These are phyloP conservation scores for Lecanicillium sp. DNA, from an alignment of 2,329 filamentous ascomycete genomes.

Conservation along the genomic window DNA sequence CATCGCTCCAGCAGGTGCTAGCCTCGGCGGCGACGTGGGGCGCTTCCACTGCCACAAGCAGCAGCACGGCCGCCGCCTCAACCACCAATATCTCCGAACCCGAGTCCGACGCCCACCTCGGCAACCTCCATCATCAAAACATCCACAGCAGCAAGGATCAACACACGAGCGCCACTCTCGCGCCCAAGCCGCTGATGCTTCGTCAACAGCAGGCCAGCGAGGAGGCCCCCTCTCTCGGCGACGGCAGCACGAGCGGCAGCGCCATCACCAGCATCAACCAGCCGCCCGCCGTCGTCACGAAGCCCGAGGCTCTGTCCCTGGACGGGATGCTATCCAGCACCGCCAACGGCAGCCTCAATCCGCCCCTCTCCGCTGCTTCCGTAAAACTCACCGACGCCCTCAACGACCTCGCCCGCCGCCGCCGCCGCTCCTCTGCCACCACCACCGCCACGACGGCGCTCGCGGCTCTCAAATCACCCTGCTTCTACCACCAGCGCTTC, in stretches of 20 bases:
- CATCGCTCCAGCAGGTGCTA: background rate
- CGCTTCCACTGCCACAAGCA: conserved; percentile 9
- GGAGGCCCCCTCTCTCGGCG: conserved; percentile 54
- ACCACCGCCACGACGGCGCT: conserved; percentile 37
- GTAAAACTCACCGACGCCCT: conserved; percentile 60
- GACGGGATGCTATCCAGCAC: conserved; percentile 50
- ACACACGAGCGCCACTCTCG: background rate
- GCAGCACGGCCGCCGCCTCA: conserved; percentile 11
- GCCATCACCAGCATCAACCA: too few species aligned
- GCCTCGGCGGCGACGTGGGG: conserved; percentile 2
- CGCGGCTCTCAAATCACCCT: conserved; percentile 74
- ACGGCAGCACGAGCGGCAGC: conserved; percentile 53
- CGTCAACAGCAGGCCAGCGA: conserved; percentile 5
- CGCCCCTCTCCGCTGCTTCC: conserved; percentile 42
- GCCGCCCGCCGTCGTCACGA: too few species aligned
- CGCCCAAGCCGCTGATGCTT: conserved; percentile 6
- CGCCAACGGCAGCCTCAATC: conserved; percentile 28
- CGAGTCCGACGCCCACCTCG: background rate
- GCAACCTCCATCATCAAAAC: background rate
- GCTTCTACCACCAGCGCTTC: conserved; percentile 96
- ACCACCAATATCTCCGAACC: background rate
- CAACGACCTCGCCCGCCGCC: conserved; percentile 44
- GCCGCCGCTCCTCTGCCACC: conserved; percentile 21
- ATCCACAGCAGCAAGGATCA: conserved; percentile 51
- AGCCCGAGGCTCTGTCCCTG: conserved; percentile 56